Evolutionary conservation across 2,329 filamentous ascomycete genomes (phyloP).

Genomic region (Dothidotthia symphoricarpi): DNA sequence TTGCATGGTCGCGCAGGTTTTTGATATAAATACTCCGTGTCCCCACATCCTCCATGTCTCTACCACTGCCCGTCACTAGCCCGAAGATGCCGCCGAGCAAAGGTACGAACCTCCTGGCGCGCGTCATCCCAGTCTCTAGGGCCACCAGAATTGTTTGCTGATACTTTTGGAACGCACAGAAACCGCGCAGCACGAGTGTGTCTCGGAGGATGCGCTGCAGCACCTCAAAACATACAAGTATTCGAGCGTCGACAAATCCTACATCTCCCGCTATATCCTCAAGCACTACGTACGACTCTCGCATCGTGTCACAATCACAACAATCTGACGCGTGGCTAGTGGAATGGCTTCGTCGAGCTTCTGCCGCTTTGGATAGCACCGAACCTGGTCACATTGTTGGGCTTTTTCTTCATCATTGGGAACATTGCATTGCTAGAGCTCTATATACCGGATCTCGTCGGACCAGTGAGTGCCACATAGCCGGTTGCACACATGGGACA

Average conservation of each 20-base stretch:
- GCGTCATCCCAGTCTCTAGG: not conserved
- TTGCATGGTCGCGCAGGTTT: too few species aligned
- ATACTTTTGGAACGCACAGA: constrained; percentile 38
- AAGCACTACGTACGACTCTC: constrained; percentile 77
- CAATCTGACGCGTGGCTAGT: constrained; percentile 57
- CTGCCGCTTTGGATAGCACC: constrained; percentile 95
- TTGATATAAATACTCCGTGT: not conserved
- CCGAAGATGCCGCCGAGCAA: constrained; percentile 41
- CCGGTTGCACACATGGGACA: not conserved
- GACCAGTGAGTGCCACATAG: constrained; percentile 63
- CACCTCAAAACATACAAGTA: constrained; percentile 97
- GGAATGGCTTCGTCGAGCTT: constrained; percentile 92
- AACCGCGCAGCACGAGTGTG: constrained; percentile 64
- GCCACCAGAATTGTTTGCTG: constrained; percentile 2
- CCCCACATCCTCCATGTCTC: constrained; percentile 35
- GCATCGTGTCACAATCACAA: constrained; percentile 1
- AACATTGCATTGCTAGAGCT: constrained; percentile 76
- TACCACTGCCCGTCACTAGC: constrained; percentile 38
- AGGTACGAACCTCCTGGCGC: constrained; percentile 20
- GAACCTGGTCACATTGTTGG: constrained; percentile 94
- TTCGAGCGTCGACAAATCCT: constrained; percentile 93
- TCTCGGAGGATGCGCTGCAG: constrained; percentile 86
- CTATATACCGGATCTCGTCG: constrained; percentile 84
- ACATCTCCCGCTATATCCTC: constrained; percentile 88
- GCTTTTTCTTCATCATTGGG: constrained; percentile 88